phyloP scores from a whole-genome alignment of 1,284 basidiomycete species.

The Microbotryomycetes sp. region DNA sequence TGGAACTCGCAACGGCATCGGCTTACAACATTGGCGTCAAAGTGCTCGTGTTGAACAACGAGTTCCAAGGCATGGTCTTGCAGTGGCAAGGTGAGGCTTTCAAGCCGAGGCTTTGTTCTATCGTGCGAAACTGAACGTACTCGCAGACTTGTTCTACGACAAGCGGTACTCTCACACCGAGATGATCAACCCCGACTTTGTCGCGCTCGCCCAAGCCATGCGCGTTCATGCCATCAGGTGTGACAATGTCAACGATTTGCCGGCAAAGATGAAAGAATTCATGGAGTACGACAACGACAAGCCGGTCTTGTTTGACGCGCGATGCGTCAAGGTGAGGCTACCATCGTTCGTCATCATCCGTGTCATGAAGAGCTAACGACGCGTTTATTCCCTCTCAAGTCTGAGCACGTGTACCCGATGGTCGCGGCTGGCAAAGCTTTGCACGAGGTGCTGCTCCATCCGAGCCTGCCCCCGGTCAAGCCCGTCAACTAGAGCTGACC shows the following conservation, averaged over 20 bases:
- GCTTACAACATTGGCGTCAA: slow-evolving; percentile 93
- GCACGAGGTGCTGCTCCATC: slow-evolving; percentile 63
- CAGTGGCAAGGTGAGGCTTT: slow-evolving; percentile 90
- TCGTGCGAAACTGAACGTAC: too few relatives aligned
- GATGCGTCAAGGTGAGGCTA: slow-evolving; percentile 55
- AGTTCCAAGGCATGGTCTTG: slow-evolving; percentile 96
- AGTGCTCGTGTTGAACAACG: slow-evolving; percentile 56
- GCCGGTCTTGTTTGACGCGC: slow-evolving; percentile 85
- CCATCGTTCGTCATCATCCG: too few relatives aligned
- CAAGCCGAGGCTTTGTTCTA: slow-evolving; percentile 52
- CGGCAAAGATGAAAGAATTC: slow-evolving; percentile 96
- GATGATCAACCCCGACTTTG: slow-evolving; percentile 93
- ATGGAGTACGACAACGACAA: slow-evolving; percentile 81
- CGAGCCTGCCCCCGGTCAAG: slow-evolving; percentile 1
- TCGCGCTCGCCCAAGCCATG: slow-evolving; percentile 80
- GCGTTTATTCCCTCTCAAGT: neutral
- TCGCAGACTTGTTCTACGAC: slow-evolving; percentile 84
- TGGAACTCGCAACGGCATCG: slow-evolving; percentile 92
- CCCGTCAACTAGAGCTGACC: neutral
- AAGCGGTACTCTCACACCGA: slow-evolving; percentile 85
- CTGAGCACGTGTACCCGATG: slow-evolving; percentile 61
- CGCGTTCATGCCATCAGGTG: slow-evolving; percentile 82
- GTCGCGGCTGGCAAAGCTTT: slow-evolving; percentile 80
- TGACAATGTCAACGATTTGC: slow-evolving; percentile 63
- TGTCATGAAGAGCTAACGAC: too few relatives aligned